Conservation (phyloP, 345 rosid species). For the Sisymbrium irio region DNA sequence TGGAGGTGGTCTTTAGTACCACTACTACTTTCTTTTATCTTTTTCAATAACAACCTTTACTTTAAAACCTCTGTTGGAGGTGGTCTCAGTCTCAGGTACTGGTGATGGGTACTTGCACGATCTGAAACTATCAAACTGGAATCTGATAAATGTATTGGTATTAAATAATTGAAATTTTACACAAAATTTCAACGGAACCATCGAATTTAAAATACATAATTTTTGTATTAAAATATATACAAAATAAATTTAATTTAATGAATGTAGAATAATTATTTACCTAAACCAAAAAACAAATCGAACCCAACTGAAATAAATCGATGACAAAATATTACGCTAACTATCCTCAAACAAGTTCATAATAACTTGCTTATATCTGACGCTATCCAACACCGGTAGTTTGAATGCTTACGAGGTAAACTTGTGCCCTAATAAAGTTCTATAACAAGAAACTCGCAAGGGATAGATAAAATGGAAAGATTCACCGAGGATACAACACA, state of each 20-base stretch:
- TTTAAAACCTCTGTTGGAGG: neutral
- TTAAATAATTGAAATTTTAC: neutral
- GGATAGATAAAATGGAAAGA: neutral
- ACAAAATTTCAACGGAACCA: neutral
- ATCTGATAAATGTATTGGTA: neutral
- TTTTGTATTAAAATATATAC: neutral
- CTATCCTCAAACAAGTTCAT: no score
- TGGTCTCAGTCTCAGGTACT: no score
- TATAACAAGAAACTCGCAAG: neutral
- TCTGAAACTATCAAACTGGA: neutral
- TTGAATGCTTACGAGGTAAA: neutral
- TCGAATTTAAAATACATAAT: neutral
- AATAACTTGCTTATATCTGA: neutral
- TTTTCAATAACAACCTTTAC: no score
- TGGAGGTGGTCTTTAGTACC: no score
- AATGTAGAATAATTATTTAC: neutral
- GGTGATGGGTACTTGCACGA: neutral
- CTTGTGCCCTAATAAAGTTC: neutral
- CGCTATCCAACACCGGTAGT: neutral
- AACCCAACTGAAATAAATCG: neutral
- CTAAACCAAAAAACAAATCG: neutral
- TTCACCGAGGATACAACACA: conserved; percentile 22
- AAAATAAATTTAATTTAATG: neutral
- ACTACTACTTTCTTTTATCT: no score
- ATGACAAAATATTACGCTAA: neutral